These are phyloP conservation scores for Cicer bijugum DNA, from an alignment of 306 rosid genomes.

Conservation along the genomic window DNA sequence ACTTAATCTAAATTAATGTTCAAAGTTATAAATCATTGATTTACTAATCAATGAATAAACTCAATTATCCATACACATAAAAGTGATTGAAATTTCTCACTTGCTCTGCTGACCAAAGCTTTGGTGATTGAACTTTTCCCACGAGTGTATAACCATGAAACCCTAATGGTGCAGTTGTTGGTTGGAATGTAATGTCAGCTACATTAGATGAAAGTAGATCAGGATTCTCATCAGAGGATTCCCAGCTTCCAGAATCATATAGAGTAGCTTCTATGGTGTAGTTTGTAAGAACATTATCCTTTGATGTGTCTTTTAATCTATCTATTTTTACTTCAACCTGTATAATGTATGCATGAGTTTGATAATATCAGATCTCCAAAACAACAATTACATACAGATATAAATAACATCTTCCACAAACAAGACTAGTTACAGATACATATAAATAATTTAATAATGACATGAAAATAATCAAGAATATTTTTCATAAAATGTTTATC, in stretches of 20 bases:
- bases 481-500: conserved; percentile 13
- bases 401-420: conserved; percentile 8
- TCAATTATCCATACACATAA: neutral
- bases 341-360: conserved; percentile 37
- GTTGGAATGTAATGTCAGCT: conserved; percentile 63
- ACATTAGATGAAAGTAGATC: conserved; percentile 76
- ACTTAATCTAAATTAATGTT: conserved; percentile 25
- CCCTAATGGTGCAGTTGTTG: conserved; percentile 53
- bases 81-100: conserved; percentile 52
- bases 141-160: conserved; percentile 70
- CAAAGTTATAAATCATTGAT: neutral
- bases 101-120: conserved; percentile 95
- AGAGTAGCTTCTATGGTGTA: conserved; percentile 72
- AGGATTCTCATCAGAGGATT: conserved; percentile 50
- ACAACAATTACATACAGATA: conserved; percentile 29
- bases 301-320: conserved; percentile 63
- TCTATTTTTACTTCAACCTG: conserved; percentile 94
- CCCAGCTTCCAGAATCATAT: conserved; percentile 70
- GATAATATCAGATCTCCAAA: conserved; percentile 21
- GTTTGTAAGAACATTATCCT: conserved; percentile 62
- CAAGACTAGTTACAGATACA: conserved; percentile 15
- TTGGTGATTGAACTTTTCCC: conserved; percentile 75
- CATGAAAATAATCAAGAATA: conserved; percentile 18
- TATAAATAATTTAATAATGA: conserved; percentile 21
- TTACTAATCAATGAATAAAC: conserved; percentile 20